phyloP scores from a whole-genome alignment of 768 basidiomycete species.

The Naganishia friedmannii region DNA sequence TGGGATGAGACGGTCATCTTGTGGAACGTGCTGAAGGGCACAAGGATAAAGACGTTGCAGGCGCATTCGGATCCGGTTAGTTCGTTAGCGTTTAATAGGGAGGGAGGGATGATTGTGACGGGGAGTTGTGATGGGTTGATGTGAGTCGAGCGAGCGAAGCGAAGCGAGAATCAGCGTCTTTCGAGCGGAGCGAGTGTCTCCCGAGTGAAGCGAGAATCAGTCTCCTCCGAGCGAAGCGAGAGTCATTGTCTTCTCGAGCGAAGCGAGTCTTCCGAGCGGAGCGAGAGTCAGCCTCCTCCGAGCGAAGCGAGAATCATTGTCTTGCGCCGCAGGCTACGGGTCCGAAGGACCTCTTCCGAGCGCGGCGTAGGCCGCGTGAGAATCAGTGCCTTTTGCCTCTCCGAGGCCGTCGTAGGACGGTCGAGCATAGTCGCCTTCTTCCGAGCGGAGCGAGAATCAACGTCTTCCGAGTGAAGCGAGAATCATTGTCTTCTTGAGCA shows the following conservation, averaged over 20 bases:
- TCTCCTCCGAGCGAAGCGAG: too few relatives aligned
- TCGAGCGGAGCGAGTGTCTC: background rate
- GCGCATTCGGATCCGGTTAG: constrained; percentile 98
- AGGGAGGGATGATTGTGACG: constrained; percentile 90
- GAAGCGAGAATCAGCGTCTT: too few relatives aligned
- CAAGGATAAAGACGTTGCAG: constrained; percentile 78
- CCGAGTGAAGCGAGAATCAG: too few relatives aligned
- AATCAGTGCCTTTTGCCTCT: too few relatives aligned
- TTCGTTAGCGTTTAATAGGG: constrained; percentile 86
- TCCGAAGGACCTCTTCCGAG: too few relatives aligned
- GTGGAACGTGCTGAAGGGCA: constrained; percentile 92
- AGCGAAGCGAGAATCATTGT: too few relatives aligned
- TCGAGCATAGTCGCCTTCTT: background rate
- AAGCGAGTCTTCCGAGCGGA: background rate
- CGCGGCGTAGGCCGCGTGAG: too few relatives aligned
- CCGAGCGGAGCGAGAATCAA: too few relatives aligned
- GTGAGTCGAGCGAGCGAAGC: constrained; percentile 56
- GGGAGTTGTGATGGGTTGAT: constrained; percentile 96
- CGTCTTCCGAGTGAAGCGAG: background rate
- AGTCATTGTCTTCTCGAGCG: too few relatives aligned
- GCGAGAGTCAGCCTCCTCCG: too few relatives aligned
- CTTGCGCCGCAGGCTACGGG: too few relatives aligned
- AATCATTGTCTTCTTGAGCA: background rate
- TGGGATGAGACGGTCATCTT: constrained; percentile 93
- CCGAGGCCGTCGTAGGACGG: too few relatives aligned